phyloP scores from a whole-genome alignment of 805 yeast species.

The Candida berthetii region DNA sequence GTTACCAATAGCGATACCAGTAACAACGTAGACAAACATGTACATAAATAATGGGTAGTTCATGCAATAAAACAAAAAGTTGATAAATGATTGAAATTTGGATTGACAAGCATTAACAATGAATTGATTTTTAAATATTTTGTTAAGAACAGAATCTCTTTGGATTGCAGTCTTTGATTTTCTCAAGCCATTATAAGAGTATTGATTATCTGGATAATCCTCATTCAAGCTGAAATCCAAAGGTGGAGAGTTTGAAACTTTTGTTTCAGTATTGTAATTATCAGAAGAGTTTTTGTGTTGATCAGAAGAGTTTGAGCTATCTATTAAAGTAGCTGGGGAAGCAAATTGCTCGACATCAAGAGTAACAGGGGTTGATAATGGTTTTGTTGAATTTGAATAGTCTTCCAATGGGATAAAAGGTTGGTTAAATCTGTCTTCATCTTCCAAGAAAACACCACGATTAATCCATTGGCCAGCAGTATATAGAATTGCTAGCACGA shows the following conservation, averaged over 20 bases:
- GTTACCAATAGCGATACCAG: constrained; percentile 57
- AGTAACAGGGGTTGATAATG: background rate
- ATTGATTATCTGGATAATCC: background rate
- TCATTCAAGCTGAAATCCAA: background rate
- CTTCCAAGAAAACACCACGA: constrained; percentile 20
- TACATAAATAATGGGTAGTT: constrained; percentile 63
- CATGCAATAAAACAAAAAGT: constrained; percentile 39
- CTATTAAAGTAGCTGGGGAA: constrained; percentile 17
- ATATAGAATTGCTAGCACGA: constrained; percentile 43
- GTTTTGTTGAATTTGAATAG: background rate
- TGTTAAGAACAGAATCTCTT: constrained; percentile 28
- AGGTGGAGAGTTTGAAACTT: background rate
- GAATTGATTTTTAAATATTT: constrained; percentile 25
- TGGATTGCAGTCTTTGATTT: constrained; percentile 9
- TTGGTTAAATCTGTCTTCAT: constrained; percentile 9
- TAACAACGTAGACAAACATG: constrained; percentile 47
- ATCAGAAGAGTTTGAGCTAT: background rate
- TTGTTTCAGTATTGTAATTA: constrained; percentile 1
- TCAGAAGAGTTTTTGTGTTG: constrained; percentile 2
- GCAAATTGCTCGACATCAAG: constrained; percentile 18
- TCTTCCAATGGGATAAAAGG: constrained; percentile 24
- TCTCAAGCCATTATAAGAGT: constrained; percentile 1
- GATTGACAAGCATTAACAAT: constrained; percentile 13
- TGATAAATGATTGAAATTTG: constrained; percentile 18
- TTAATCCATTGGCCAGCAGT: constrained; percentile 38